Conservation (phyloP, 1,284 basidiomycete species). For the Trametes pubescens region DNA sequence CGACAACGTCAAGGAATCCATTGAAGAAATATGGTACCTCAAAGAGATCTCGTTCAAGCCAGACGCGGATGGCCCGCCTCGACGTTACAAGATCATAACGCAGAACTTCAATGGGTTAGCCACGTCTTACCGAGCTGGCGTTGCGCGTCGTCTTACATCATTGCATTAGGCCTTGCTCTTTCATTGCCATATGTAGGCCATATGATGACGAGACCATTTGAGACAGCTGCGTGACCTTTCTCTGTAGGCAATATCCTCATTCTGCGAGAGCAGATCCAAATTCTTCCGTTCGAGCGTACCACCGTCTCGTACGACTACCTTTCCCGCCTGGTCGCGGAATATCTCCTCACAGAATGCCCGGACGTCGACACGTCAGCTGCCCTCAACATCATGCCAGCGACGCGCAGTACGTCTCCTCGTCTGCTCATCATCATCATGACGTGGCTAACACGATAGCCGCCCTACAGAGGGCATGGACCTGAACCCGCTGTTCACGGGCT, state of each 20-base stretch:
- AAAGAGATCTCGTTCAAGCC: constrained; percentile 68
- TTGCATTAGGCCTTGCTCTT: constrained; percentile 78
- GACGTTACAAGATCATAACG: constrained; percentile 71
- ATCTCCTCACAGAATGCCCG: constrained; percentile 69
- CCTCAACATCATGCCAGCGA: constrained; percentile 83
- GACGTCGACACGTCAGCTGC: constrained; percentile 80
- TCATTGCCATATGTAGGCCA: constrained; percentile 83
- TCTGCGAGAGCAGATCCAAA: constrained; percentile 77
- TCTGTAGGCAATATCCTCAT: constrained; percentile 82
- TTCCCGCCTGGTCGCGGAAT: constrained; percentile 83
- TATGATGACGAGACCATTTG: background rate
- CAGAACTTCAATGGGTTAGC: constrained; percentile 84
- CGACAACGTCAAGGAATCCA: constrained; percentile 24
- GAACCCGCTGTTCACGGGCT: constrained; percentile 81
- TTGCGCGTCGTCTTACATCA: constrained; percentile 9
- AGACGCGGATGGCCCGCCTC: constrained; percentile 45
- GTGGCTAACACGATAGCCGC: background rate
- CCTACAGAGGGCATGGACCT: constrained; percentile 80
- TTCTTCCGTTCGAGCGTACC: constrained; percentile 67
- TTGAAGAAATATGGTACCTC: constrained; percentile 78
- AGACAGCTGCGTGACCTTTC: constrained; percentile 8
- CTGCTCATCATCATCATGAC: constrained; percentile 3
- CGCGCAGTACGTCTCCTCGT: constrained; percentile 65
- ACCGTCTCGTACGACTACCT: constrained; percentile 88
- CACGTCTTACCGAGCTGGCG: constrained; percentile 7